These are phyloP conservation scores for Tetraselmis chui DNA, from an alignment of 139 green algal genomes.

Conservation along the genomic window DNA sequence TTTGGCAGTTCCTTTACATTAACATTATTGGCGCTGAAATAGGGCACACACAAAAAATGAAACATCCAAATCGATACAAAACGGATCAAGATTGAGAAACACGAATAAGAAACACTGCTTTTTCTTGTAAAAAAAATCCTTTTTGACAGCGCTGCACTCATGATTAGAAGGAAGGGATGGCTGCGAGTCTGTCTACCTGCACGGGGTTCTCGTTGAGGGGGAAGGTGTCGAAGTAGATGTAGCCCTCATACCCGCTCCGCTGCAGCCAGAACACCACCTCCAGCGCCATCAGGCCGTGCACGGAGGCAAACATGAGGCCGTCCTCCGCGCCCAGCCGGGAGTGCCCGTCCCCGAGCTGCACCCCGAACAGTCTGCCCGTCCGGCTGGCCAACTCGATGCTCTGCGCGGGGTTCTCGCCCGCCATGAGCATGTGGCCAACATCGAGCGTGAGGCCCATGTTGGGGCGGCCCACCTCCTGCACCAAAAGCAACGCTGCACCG, in stretches of 20 bases:
- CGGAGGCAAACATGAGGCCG: slow-evolving; percentile 38
- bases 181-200: too few species aligned
- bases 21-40: too few species aligned
- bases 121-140: too few species aligned
- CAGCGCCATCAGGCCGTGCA: slow-evolving; percentile 24
- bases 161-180: too few species aligned
- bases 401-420: slow-evolving; percentile 57
- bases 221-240: slow-evolving; percentile 63
- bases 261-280: slow-evolving; percentile 56
- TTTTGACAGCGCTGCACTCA: too few species aligned
- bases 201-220: slow-evolving; percentile 53
- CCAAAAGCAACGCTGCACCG: slow-evolving; percentile 40
- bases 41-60: too few species aligned
- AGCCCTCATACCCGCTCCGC: slow-evolving; percentile 24
- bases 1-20: too few species aligned
- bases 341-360: slow-evolving; percentile 47
- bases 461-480: slow-evolving; percentile 21
- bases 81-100: too few species aligned
- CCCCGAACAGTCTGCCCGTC: slow-evolving; percentile 40
- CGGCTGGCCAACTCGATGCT: slow-evolving; percentile 27
- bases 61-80: too few species aligned
- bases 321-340: slow-evolving; percentile 55
- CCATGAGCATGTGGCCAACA: slow-evolving; percentile 52
- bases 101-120: too few species aligned
- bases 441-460: slow-evolving; percentile 65